phyloP scores from a whole-genome alignment of 208 protist species.

The Leishmania lainsoni region DNA sequence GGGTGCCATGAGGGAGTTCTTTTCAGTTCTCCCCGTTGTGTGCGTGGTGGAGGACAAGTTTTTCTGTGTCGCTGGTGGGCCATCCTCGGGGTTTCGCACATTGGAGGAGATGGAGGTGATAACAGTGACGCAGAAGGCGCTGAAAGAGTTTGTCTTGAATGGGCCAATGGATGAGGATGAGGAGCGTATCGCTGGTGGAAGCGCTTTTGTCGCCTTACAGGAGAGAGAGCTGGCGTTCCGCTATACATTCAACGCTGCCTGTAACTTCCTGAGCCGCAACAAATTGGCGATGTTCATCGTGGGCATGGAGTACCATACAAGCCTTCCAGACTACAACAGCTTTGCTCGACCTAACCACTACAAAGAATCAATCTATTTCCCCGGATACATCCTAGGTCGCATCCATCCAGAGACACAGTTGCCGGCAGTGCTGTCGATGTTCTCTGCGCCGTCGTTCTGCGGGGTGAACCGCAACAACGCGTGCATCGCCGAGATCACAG shows the following conservation, averaged over 20 bases:
- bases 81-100: slow-evolving; percentile 51
- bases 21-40: slow-evolving; percentile 56
- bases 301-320: slow-evolving; percentile 83
- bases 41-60: slow-evolving; percentile 70
- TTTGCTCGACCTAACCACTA: slow-evolving; percentile 73
- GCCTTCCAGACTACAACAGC: slow-evolving; percentile 68
- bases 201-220: slow-evolving; percentile 60
- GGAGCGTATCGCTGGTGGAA: slow-evolving; percentile 57
- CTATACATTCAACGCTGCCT: slow-evolving; percentile 80
- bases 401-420: slow-evolving; percentile 62
- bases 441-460: slow-evolving; percentile 81
- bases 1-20: slow-evolving; percentile 54
- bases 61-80: slow-evolving; percentile 75
- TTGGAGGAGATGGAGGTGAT: slow-evolving; percentile 46
- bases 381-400: slow-evolving; percentile 69
- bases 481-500: slow-evolving; percentile 48
- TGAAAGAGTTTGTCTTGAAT: slow-evolving; percentile 80
- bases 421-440: slow-evolving; percentile 67
- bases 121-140: slow-evolving; percentile 20
- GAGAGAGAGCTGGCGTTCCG: slow-evolving; percentile 52
- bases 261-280: slow-evolving; percentile 82
- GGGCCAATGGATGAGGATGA: slow-evolving; percentile 85
- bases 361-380: slow-evolving; percentile 82
- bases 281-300: slow-evolving; percentile 60
- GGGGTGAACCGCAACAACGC: slow-evolving; percentile 82